Evolutionary conservation across 179 eudicot species (phyloP), one percentile per base, ranked within the genome.

Genomic region (Gypsophila paniculata): DNA sequence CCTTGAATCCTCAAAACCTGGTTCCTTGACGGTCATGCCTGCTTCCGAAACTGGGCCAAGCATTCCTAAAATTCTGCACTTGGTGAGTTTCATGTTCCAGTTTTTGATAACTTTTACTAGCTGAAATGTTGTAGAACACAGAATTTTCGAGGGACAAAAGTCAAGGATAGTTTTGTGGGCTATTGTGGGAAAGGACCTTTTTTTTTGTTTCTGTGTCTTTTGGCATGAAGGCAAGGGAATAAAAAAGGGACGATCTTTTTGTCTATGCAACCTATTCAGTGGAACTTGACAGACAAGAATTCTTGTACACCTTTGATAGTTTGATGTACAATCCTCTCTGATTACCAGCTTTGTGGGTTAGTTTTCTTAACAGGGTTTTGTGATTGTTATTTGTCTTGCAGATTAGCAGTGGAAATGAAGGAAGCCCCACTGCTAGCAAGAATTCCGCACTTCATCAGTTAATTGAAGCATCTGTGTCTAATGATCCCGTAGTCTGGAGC

Each of bases 41-140:
- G 46, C 80, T 74, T 70, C 86, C 5, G 99, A 90, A 72, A 73
- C 84, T 22, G 89, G 91, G 75, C 90, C 81, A n/a, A 95, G 99
- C 86, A 92, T 95, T 83, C 96, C 99, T 63, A 90, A 90, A 78
- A 78, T 95, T 76, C 92, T 95, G 73, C 95, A 95, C 79, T 59
- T 78, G 79, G 99, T 95, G 79, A 84, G 95, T 76, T 73, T 38
- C 25, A 13, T 74, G 58, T 61, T 32, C 46, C 19, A 26, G 57
- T 14, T 60, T 48, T 65, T 14, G 29, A 12, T 44, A 11, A 25
- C 48, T 55, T 4, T n/a, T 14, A 38, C 66, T 38, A 32, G 15
- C 12, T 19, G 25, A 15, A 13, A 72, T 49, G 53, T 19, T 60
- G 15, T 22, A 12, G 46, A 15, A 21, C 71, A 54, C 46, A 42